These are phyloP conservation scores for Macrocybe gigantea DNA, from an alignment of 768 basidiomycete genomes.

Conservation along the genomic window DNA sequence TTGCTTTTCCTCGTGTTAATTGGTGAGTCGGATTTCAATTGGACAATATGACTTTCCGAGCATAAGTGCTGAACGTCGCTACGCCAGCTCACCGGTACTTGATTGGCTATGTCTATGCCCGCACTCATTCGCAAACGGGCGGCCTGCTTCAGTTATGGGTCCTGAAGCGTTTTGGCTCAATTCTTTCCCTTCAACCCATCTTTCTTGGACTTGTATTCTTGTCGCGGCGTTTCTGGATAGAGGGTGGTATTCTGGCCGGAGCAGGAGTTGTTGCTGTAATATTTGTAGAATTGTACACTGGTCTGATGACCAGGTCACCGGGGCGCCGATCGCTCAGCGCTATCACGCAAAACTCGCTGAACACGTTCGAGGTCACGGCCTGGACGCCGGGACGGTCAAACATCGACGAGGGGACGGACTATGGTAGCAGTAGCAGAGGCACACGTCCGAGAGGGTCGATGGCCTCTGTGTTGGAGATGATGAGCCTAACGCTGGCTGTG, in stretches of 20 bases:
- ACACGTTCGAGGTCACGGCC: slow-evolving; percentile 44
- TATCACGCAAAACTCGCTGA: slow-evolving; percentile 52
- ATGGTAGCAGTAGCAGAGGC: slow-evolving; percentile 37
- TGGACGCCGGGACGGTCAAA: slow-evolving; percentile 27
- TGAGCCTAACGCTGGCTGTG: slow-evolving; percentile 72
- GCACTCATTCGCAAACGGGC: slow-evolving; percentile 70
- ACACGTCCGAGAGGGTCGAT: slow-evolving; percentile 60
- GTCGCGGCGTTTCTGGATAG: slow-evolving; percentile 61
- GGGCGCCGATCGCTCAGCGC: slow-evolving; percentile 44
- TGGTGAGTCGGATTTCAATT: slow-evolving; percentile 34
- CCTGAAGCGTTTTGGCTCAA: slow-evolving; percentile 64
- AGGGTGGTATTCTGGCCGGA: slow-evolving; percentile 60
- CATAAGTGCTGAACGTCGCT: background rate
- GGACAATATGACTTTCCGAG: background rate
- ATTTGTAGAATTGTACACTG: slow-evolving; percentile 57
- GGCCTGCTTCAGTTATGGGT: slow-evolving; percentile 74
- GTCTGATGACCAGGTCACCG: slow-evolving; percentile 41
- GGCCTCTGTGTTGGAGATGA: slow-evolving; percentile 81
- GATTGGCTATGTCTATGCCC: slow-evolving; percentile 71
- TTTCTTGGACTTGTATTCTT: slow-evolving; percentile 71
- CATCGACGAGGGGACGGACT: slow-evolving; percentile 47
- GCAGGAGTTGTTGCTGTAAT: slow-evolving; percentile 46
- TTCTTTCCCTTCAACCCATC: slow-evolving; percentile 67
- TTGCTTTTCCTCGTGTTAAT: slow-evolving; percentile 62
- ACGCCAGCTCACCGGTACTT: slow-evolving; percentile 71